Evolutionary conservation across 2,329 filamentous ascomycete genomes (phyloP), one percentile per base, ranked within the genome.

Genomic region (Plenodomus tracheiphilus): DNA sequence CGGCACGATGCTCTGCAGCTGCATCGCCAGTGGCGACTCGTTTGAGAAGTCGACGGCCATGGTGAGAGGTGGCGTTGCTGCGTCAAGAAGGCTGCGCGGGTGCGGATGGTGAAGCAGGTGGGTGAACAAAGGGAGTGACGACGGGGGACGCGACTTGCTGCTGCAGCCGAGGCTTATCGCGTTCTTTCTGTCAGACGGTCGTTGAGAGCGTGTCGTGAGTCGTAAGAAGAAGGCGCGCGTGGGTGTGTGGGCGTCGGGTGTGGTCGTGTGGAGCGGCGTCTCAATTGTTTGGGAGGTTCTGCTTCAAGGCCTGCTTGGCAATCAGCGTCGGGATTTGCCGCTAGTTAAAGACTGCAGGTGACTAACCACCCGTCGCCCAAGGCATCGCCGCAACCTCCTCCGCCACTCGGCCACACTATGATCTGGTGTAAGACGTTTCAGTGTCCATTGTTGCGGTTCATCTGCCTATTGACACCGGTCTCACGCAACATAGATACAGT

Each of bases 11-110:
- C 81, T 79, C 70, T 88, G 91, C 46, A 99, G 84, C 57, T 91
- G 88, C 61, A 91, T 84, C 59, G 92, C 92, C 69, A 97, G 79
- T 40, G 91, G 89, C 70, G 92, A 91, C 64, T 88, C 87, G 59
- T 88, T 81, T 46, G 83, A 78, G 57, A 95, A 81, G 70, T 91
- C 86, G 74, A 90, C 82, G 60, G 90, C 80, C 89, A 97, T 97
- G 47, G 36, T 64, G 54, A 44, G 40, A 42, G 44, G 50, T 20
- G 38, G 46, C 41, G 49, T 16, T 25, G 43, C 36, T 21, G 48
- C 20, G 25, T 43, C 34, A 28, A 19, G 43, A 49, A 39, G 40
- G 59, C 53, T 48, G 56, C 54, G 54, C 47, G 40, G 52, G 42
- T 41, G 59, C 40, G 48, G 42, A 40, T 17, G 37, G 46, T 36